Conservation (phyloP, 768 basidiomycete genomes). For the Mycena belliarum region DNA sequence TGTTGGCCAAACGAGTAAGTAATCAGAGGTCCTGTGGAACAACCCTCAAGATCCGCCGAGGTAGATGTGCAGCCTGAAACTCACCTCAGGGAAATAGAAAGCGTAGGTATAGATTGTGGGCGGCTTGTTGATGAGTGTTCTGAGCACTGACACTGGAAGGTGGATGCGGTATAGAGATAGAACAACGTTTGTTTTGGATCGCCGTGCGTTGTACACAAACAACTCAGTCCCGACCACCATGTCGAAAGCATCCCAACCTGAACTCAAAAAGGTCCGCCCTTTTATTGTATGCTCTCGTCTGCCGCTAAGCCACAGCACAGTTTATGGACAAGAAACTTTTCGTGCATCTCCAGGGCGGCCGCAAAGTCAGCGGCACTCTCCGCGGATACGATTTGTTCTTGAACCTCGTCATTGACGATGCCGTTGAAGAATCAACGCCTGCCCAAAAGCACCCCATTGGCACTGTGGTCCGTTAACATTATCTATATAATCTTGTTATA, state of each 20-base stretch:
- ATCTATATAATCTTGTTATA: no score
- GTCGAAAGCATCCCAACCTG: conserved; percentile 96
- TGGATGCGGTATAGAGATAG: neutral
- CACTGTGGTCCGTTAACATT: conserved; percentile 77
- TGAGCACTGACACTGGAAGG: neutral
- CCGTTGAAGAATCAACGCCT: conserved; percentile 85
- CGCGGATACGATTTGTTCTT: conserved; percentile 99
- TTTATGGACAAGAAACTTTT: conserved; percentile 99
- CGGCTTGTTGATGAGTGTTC: neutral
- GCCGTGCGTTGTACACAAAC: conserved; percentile 2
- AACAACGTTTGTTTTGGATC: neutral
- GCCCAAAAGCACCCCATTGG: conserved; percentile 91
- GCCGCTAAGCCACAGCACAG: conserved; percentile 37
- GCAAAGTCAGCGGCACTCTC: conserved; percentile 92
- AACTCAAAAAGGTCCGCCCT: conserved; percentile 90
- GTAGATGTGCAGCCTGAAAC: neutral
- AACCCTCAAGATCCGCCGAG: neutral
- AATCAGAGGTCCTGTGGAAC: conserved; percentile 1
- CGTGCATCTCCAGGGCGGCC: conserved; percentile 90
- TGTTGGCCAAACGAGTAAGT: neutral
- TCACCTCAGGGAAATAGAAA: neutral
- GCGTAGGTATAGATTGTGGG: neutral
- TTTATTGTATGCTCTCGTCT: neutral
- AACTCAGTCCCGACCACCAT: conserved; percentile 40
- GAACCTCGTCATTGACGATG: conserved; percentile 96